Evolutionary conservation across 2,329 filamentous ascomycete genomes (phyloP).

Genomic region (Monosporascus sp.): DNA sequence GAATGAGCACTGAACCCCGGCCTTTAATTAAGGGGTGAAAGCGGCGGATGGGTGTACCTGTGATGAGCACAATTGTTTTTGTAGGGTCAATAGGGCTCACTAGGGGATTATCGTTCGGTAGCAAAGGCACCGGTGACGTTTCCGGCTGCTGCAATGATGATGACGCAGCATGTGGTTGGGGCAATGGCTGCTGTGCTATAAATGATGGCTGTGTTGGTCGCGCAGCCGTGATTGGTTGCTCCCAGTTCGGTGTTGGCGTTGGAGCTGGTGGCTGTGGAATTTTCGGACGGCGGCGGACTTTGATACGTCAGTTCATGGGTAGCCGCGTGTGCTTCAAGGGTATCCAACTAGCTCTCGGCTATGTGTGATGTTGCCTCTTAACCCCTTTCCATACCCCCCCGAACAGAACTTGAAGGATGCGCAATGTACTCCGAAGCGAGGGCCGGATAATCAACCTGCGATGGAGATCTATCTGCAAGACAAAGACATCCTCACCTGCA

Average conservation of each 20-base stretch:
- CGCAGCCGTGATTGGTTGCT: not conserved
- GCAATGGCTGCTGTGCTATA: not conserved
- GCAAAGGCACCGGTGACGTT: not conserved
- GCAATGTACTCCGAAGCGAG: too few relatives aligned
- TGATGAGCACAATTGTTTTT: constrained; percentile 14
- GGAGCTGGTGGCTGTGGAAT: not conserved
- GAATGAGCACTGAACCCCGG: not conserved
- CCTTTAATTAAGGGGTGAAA: not conserved
- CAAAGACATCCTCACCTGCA: not conserved
- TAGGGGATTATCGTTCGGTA: not conserved
- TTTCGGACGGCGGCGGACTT: not conserved
- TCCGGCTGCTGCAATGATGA: not conserved
- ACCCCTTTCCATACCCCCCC: too few relatives aligned
- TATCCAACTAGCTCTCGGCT: too few relatives aligned
- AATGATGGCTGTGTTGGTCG: not conserved
- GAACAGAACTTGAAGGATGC: too few relatives aligned
- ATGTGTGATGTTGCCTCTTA: too few relatives aligned
- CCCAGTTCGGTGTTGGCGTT: not conserved
- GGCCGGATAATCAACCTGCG: too few relatives aligned
- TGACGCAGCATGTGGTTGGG: not conserved
- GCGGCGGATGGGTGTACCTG: constrained; percentile 3
- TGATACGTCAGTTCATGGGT: not conserved
- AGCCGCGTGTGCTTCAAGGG: too few relatives aligned
- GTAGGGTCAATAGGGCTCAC: not conserved
- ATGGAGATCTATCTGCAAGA: too few relatives aligned